Evolutionary conservation across 2,329 filamentous ascomycete genomes (phyloP), one percentile per base, ranked within the genome.

Genomic region (Phyllosticta citriasiana): DNA sequence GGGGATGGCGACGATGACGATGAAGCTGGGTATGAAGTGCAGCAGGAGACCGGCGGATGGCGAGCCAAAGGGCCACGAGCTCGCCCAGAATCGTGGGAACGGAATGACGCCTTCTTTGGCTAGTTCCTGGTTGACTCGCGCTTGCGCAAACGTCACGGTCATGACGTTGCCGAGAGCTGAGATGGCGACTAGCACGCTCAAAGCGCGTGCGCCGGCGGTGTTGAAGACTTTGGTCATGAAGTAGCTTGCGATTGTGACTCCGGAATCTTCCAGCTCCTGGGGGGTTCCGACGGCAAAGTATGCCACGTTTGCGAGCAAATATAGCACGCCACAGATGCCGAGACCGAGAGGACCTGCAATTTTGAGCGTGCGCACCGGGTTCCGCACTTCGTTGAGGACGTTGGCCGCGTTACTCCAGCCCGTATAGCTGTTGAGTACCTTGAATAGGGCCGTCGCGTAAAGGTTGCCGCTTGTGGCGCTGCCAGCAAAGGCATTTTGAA

Each of bases 111-210:
- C 87, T 67, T 88, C 85, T 19, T 86, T 79, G 2, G 87, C 87
- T 59, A 90, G 84, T 69, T 90, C 87, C 68, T 89, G 86, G 66
- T 89, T 89, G 2, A 88, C 73, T 2, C 87, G 82, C 4, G 86
- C 82, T 84, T 88, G 62, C 0, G 27, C 80, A 69, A 89, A 90
- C 0, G 84, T 84, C 2, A 88, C 85, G 0, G 88, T 85, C 80
- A 90, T 85, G 14, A 90, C 86, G 68, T 90, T 90, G 0, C 87
- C 88, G 1, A 79, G 82, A 0, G 85, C 86, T 1, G 85, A 88
- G 25, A 88, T 73, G 0, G 87, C 87, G 35, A 90, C 84, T 0
- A 84, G 82, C 8, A 88, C 70, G 59, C 26, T 19, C 1, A 89
- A 73, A 1, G 88, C 72, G 1, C 76, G 77, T 35, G 79, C 78